A percentile compares a stretch with the other conserved stretches of the same genome.
phyloP scores from a whole-genome alignment of 2,329 filamentous ascomycete species.

The Coleophoma eucalyptorum region DNA sequence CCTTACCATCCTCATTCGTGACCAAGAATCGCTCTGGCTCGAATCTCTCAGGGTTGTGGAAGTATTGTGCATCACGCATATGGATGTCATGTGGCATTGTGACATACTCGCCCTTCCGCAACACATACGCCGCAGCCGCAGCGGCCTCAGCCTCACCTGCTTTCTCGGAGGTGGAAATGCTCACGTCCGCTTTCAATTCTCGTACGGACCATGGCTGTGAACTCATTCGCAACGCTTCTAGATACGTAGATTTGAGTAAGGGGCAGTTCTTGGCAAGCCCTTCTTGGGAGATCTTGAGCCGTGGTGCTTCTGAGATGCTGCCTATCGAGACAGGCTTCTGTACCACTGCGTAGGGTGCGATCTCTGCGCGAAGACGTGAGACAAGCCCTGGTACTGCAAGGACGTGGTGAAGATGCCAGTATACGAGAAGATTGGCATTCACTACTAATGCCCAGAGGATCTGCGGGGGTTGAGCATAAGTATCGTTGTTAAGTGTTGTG shows the following conservation, averaged over 20 bases:
- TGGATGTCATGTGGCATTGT: constrained; percentile 39
- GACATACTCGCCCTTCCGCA: constrained; percentile 37
- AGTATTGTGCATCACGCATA: constrained; percentile 36
- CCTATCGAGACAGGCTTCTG: constrained; percentile 24
- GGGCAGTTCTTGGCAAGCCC: constrained; percentile 38
- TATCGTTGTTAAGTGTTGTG: background rate
- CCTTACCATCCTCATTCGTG: constrained; percentile 23
- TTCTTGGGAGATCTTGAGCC: constrained; percentile 35
- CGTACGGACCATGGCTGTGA: constrained; percentile 37
- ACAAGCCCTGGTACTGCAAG: constrained; percentile 35
- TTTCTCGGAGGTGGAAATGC: constrained; percentile 15
- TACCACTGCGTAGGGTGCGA: constrained; percentile 35
- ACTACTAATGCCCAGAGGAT: constrained; percentile 51
- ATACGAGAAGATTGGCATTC: constrained; percentile 46
- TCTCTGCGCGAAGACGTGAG: constrained; percentile 38
- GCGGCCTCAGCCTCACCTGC: background rate
- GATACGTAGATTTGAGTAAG: constrained; percentile 39
- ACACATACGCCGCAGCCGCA: constrained; percentile 28
- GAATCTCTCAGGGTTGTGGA: constrained; percentile 34
- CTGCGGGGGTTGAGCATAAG: constrained; percentile 8
- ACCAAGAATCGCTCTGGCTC: constrained; percentile 43
- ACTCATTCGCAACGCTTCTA: constrained; percentile 40
- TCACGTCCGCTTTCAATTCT: constrained; percentile 32
- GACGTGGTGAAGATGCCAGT: constrained; percentile 46
- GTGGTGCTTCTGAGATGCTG: constrained; percentile 25